Base-by-base conservation (phyloP, 805 yeast genomes). In the Helenozyma rhizophorensis region DNA sequence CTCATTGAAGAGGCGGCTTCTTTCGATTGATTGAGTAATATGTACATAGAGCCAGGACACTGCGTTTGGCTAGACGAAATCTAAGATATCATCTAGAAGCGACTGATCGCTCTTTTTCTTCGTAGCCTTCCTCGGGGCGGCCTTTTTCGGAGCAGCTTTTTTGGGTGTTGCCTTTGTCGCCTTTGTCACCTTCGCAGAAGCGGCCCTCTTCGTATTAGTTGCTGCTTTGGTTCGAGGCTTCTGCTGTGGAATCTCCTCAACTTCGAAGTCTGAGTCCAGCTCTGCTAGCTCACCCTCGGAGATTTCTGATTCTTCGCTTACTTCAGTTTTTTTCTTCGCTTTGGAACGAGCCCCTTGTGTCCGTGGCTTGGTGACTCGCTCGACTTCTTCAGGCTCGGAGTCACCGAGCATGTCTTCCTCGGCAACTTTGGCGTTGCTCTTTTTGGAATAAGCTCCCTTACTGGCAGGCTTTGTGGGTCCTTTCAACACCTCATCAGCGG, bases 1-100 rank as follows among this genome's bases (percentile, higher is more conserved):
- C 71, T 93, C 42, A 75, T 90, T 19, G 68, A 72, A 15, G 83
- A 87, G 41, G 76, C 95, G 2, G 80, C 89, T 42, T 75, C 85
- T 14, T 56, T 84, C 54, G 95, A 85, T 29, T 59, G 45, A 34
- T 6, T n/a, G 6, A 2, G 11, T 8, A 14, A 23, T 6, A 18
- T 31, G 34, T 30, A 34, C 12, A 26, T 30, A 30, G 27, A 12
- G 9, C n/a, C 17, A 13, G 17, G 14, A 23, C 14, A 12, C 7
- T 9, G 16, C 9, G 14, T 6, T 13, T 10, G 14, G 9, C 22
- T 21, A 42, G 2, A 47, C 48, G 17, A 44, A 32, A 19, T 39
- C 37, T 11, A 44, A 27, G 10, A 44, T 42, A 17, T 42, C 47
- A 17, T 42, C 47, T 10, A 23, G 33, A n/a, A 18, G 21, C 4